Conservation (phyloP, 495 filamentous ascomycete genomes). For the Penicillium riverlandense region DNA sequence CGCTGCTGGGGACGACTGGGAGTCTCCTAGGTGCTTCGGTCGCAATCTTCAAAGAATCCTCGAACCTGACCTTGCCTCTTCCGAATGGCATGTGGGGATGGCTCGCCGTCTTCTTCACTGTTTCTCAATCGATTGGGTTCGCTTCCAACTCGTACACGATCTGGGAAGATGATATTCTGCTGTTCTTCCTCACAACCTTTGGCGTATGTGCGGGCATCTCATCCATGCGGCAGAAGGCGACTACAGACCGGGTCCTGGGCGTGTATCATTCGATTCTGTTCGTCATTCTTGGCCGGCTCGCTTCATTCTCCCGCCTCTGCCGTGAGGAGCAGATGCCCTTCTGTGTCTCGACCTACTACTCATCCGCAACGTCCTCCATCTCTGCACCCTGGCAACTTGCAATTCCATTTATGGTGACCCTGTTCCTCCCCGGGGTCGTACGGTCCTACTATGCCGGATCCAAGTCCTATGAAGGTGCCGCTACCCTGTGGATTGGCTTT, state of each 20-base stretch:
- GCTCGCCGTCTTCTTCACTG: slow-evolving; percentile 72
- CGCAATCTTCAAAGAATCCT: slow-evolving; percentile 44
- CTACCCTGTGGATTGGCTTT: slow-evolving; percentile 73
- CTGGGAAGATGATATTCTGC: slow-evolving; percentile 94
- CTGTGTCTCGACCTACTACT: slow-evolving; percentile 92
- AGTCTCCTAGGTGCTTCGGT: slow-evolving; percentile 56
- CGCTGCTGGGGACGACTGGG: slow-evolving; percentile 48
- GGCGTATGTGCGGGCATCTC: slow-evolving; percentile 64
- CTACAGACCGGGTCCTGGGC: slow-evolving; percentile 61
- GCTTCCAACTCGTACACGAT: slow-evolving; percentile 98
- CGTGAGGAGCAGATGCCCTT: slow-evolving; percentile 98
- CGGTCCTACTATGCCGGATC: slow-evolving; percentile 69
- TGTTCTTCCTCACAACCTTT: slow-evolving; percentile 87
- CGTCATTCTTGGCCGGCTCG: slow-evolving; percentile 68
- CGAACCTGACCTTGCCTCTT: slow-evolving; percentile 48
- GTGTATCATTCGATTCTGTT: slow-evolving; percentile 81
- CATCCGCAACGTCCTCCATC: slow-evolving; percentile 83
- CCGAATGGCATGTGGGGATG: slow-evolving; percentile 82
- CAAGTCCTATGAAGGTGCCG: slow-evolving; percentile 77
- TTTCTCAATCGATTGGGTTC: slow-evolving; percentile 80
- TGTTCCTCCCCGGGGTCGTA: slow-evolving; percentile 70
- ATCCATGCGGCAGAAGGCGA: slow-evolving; percentile 60
- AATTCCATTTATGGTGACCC: slow-evolving; percentile 67
- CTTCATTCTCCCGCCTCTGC: slow-evolving; percentile 87
- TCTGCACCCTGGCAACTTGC: slow-evolving; percentile 85